Percentiles rank a stretch among this genome's conserved stretches.
Conservation (phyloP, 2,329 filamentous ascomycete species). For the Malbranchea zuffiana region DNA sequence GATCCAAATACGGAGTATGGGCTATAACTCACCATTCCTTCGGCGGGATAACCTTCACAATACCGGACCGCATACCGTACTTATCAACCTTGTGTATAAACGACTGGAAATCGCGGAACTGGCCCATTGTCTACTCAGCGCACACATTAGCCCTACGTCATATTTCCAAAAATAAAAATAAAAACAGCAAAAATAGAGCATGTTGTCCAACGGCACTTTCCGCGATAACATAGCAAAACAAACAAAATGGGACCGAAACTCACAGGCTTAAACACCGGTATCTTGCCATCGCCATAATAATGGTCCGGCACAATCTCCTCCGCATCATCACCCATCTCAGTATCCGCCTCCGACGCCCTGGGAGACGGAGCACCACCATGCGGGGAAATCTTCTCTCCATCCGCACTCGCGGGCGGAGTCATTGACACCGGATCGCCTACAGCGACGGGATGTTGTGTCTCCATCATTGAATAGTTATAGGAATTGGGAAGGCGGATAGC, state of each 20-base stretch:
- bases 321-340: conserved; percentile 24
- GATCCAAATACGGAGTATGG: no score
- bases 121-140: conserved; percentile 70
- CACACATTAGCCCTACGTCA: no score
- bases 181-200: no score
- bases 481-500: conserved; percentile 10
- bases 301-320: conserved; percentile 75
- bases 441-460: conserved; percentile 8
- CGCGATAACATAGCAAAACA: background rate
- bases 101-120: conserved; percentile 86
- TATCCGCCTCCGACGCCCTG: conserved; percentile 27
- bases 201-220: no score
- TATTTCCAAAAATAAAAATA: no score
- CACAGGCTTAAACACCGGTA: conserved; percentile 86
- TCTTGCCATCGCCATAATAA: conserved; percentile 69
- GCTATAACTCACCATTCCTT: conserved; percentile 70
- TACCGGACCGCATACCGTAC: conserved; percentile 95
- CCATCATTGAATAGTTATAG: conserved; percentile 7
- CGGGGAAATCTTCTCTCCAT: conserved; percentile 35
- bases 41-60: conserved; percentile 90
- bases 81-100: conserved; percentile 85
- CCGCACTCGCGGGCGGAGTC: conserved; percentile 35
- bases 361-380: conserved; percentile 17
- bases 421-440: conserved; percentile 25
- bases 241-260: conserved; percentile 25